Conservation (phyloP, 2,329 filamentous ascomycete genomes). For the Tolypocladium pustulatum region DNA sequence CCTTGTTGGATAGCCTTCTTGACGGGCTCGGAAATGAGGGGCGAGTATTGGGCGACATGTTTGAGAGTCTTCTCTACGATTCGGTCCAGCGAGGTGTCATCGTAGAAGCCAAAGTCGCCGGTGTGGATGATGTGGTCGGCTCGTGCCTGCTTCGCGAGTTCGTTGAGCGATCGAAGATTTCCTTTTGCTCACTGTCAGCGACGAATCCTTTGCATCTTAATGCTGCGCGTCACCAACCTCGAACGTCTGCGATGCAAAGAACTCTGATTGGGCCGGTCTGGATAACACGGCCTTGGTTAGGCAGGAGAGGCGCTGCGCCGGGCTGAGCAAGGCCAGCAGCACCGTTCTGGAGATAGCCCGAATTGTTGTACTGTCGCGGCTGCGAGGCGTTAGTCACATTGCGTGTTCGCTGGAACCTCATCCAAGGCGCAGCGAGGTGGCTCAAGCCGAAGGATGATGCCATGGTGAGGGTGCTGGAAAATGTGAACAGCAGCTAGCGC, state of each 20-base stretch:
- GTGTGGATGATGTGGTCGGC: conserved; percentile 98
- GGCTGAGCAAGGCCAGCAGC: conserved; percentile 40
- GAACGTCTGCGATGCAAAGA: conserved; percentile 61
- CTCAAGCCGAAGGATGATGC: not conserved
- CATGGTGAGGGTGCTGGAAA: conserved; percentile 2
- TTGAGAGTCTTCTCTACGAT: conserved; percentile 98
- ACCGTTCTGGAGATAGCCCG: conserved; percentile 55
- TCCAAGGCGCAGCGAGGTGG: not conserved
- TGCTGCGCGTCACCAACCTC: conserved; percentile 38
- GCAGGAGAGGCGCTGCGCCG: conserved; percentile 53
- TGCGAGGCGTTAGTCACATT: conserved; percentile 16
- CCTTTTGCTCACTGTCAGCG: conserved; percentile 41
- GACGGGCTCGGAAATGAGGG: conserved; percentile 70
- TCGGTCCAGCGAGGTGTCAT: conserved; percentile 86
- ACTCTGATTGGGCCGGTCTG: conserved; percentile 57
- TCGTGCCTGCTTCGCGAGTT: conserved; percentile 86
- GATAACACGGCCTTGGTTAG: conserved; percentile 57
- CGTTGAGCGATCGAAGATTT: conserved; percentile 90
- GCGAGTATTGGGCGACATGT: conserved; percentile 97
- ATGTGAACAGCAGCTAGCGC: not conserved
- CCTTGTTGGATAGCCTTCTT: conserved; percentile 57
- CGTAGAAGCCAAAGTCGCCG: conserved; percentile 98
- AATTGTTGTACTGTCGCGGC: conserved; percentile 36
- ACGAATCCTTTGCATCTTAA: not conserved
- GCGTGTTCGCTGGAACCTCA: not conserved